phyloP scores from a whole-genome alignment of 2,329 filamentous ascomycete species.

The Akanthomyces lecanii region DNA sequence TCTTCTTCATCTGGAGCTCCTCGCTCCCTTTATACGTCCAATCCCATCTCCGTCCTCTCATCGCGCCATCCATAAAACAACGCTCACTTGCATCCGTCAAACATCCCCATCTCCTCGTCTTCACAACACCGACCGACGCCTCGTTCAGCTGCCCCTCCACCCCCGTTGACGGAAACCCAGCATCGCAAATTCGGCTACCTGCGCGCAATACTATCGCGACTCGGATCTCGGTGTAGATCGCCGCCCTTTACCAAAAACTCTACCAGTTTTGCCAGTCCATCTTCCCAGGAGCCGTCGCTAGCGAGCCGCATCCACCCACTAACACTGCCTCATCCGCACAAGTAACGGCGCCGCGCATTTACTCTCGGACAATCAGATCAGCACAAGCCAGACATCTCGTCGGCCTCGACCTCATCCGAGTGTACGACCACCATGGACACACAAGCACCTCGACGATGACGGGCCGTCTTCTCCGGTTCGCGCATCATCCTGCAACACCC shows the following conservation, averaged over 20 bases:
- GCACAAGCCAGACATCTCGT: neutral
- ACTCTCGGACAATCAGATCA: neutral
- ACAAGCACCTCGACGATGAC: no score
- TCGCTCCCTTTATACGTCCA: neutral
- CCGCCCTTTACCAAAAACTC: neutral
- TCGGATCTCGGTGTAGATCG: conserved; percentile 3
- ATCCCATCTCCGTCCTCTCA: neutral
- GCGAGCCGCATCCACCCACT: neutral
- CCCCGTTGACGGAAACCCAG: neutral
- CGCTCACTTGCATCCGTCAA: neutral
- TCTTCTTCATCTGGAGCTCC: neutral
- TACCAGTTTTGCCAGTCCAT: neutral
- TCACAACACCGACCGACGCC: neutral
- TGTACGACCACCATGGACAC: no score
- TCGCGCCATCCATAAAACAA: neutral
- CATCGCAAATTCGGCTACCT: neutral
- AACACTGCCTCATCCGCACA: neutral
- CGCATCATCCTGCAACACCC: neutral
- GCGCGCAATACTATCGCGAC: neutral
- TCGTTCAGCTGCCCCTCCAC: neutral
- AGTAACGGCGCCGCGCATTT: neutral
- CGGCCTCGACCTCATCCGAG: neutral
- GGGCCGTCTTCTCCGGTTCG: neutral
- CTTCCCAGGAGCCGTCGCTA: neutral
- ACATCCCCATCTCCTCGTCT: neutral